Conservation (phyloP, 306 rosid genomes). For the Lagenaria siceraria region DNA sequence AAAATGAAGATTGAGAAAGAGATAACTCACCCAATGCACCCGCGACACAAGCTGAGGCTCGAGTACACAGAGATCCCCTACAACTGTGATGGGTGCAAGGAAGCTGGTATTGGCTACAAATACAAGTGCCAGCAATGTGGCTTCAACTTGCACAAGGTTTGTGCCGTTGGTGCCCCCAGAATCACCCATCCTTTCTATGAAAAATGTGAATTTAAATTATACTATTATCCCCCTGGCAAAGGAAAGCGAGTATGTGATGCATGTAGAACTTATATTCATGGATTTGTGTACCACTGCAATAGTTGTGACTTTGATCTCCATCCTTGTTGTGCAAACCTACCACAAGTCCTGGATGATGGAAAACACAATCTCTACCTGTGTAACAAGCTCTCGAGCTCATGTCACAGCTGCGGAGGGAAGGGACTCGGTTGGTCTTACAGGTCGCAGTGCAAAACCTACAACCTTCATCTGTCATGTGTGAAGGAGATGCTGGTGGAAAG, state of each 20-base stretch:
- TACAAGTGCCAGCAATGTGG: constrained; percentile 36
- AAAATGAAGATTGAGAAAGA: constrained; percentile 11
- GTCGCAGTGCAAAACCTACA: constrained; percentile 29
- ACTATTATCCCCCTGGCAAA: constrained; percentile 20
- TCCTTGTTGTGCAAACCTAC: constrained; percentile 47
- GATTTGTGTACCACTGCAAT: constrained; percentile 42
- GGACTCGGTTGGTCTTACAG: constrained; percentile 41
- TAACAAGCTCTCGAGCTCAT: constrained; percentile 22
- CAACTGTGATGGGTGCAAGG: constrained; percentile 52
- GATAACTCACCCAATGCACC: constrained; percentile 35
- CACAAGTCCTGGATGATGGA: constrained; percentile 39
- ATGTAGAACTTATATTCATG: constrained; percentile 27
- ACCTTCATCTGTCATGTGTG: constrained; percentile 41
- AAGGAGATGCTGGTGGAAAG: constrained; percentile 45
- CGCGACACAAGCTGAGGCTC: constrained; percentile 28
- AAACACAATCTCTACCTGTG: constrained; percentile 24
- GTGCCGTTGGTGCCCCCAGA: constrained; percentile 21
- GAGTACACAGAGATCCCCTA: constrained; percentile 39
- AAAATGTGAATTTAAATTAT: constrained; percentile 31
- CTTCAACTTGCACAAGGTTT: constrained; percentile 32
- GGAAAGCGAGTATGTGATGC: constrained; percentile 30
- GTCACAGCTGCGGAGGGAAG: constrained; percentile 38
- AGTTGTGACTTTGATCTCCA: constrained; percentile 41
- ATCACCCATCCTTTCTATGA: constrained; percentile 29
- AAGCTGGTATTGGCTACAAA: constrained; percentile 40